A percentile compares a stretch with the other conserved stretches of the same genome.
These are phyloP conservation scores for Chaetomiaceae sp. DNA, from an alignment of 2,329 filamentous ascomycete genomes.

Conservation along the genomic window DNA sequence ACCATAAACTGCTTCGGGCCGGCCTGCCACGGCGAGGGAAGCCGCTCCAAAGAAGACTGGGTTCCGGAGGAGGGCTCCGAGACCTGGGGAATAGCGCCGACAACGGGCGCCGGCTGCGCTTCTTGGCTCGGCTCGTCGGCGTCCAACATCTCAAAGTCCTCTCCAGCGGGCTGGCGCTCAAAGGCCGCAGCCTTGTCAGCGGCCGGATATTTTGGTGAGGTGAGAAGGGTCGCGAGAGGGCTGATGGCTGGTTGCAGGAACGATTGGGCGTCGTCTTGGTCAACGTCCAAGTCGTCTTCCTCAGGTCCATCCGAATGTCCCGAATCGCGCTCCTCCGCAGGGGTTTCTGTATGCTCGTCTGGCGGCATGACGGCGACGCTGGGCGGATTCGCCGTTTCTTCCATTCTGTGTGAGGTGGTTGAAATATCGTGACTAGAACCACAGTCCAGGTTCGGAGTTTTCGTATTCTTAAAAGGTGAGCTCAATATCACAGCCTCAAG, in stretches of 20 bases:
- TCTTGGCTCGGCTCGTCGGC: neutral
- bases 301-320: conserved; percentile 20
- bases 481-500: neutral
- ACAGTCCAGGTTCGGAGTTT: neutral
- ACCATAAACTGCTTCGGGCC: conserved; percentile 38
- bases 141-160: conserved; percentile 31
- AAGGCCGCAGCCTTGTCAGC: conserved; percentile 55
- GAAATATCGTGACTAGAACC: neutral
- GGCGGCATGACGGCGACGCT: neutral
- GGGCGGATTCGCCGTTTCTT: neutral
- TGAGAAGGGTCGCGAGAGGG: conserved; percentile 51
- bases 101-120: neutral
- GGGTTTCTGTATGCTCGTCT: conserved; percentile 17
- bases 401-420: conserved; percentile 4
- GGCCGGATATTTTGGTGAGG: conserved; percentile 51
- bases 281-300: conserved; percentile 39
- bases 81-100: neutral
- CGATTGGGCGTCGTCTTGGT: conserved; percentile 55
- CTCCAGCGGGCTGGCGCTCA: conserved; percentile 36
- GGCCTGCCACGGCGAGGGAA: conserved; percentile 38
- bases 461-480: neutral
- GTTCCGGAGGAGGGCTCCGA: neutral
- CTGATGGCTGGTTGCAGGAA: conserved; percentile 58
- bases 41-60: conserved; percentile 15
- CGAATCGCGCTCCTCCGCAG: conserved; percentile 1